These are phyloP conservation scores for Trichoderma sp. DNA, from an alignment of 2,329 filamentous ascomycete genomes.

Conservation along the genomic window DNA sequence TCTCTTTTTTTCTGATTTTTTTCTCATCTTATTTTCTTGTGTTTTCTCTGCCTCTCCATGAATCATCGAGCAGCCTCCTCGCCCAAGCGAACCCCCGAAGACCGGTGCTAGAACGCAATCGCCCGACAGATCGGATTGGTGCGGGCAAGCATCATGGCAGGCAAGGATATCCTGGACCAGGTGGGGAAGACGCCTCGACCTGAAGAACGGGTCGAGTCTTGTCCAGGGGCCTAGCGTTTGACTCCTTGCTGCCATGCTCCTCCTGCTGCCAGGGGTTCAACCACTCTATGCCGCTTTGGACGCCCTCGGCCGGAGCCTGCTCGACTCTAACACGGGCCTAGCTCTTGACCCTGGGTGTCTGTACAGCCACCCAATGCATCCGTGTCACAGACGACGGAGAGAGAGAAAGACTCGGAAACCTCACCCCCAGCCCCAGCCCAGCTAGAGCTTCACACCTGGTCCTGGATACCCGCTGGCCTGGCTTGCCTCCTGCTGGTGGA, in stretches of 20 bases:
- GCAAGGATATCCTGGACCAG: constrained; percentile 25
- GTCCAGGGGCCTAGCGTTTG: constrained; percentile 28
- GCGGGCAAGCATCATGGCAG: constrained; percentile 28
- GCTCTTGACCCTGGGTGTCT: constrained; percentile 17
- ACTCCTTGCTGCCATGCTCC: constrained; percentile 23
- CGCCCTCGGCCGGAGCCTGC: constrained; percentile 22
- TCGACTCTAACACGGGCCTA: constrained; percentile 14
- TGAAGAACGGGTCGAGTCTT: constrained; percentile 20
- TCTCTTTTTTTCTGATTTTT: neutral
- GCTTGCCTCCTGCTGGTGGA: constrained; percentile 17
- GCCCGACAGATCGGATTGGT: constrained; percentile 29
- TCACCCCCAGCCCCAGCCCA: constrained; percentile 25
- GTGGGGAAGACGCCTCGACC: constrained; percentile 28
- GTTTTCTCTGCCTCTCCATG: neutral
- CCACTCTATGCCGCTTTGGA: constrained; percentile 21
- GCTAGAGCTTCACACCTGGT: constrained; percentile 14
- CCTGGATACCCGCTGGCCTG: constrained; percentile 29
- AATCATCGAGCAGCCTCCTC: neutral
- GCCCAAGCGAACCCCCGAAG: constrained; percentile 4
- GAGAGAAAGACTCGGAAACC: neutral
- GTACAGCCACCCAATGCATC: constrained; percentile 21
- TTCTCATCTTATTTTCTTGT: neutral
- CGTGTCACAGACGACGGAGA: constrained; percentile 30
- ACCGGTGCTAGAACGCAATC: constrained; percentile 27
- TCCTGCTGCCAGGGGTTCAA: constrained; percentile 11